Evolutionary conservation across 176 grass and related monocot genomes (phyloP).

Genomic region (Pontederia crassipes): DNA sequence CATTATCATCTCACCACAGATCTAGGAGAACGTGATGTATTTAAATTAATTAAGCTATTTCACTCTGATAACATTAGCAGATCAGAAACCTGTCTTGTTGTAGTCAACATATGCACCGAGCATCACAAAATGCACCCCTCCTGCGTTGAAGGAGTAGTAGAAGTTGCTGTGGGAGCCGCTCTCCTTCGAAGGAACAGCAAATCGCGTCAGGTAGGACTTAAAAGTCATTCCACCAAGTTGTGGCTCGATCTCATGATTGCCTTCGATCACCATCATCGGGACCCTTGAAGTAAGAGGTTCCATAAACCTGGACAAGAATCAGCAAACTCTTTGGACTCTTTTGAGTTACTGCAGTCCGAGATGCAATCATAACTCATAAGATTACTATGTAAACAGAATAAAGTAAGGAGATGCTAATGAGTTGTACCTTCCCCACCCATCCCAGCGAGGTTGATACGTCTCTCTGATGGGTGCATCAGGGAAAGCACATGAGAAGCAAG

Average conservation of each 20-base stretch:
- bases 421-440: slow-evolving; percentile 65
- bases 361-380: too few species aligned
- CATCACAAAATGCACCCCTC: slow-evolving; percentile 84
- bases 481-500: slow-evolving; percentile 86
- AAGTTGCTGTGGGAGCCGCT: slow-evolving; percentile 60
- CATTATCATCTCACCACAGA: neutral
- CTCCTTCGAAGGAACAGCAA: slow-evolving; percentile 67
- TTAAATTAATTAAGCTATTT: neutral
- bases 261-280: slow-evolving; percentile 82
- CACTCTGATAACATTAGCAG: neutral
- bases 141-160: slow-evolving; percentile 84
- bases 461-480: slow-evolving; percentile 62
- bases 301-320: slow-evolving; percentile 53
- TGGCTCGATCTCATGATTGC: slow-evolving; percentile 91
- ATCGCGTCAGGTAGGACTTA: slow-evolving; percentile 64
- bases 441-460: slow-evolving; percentile 82
- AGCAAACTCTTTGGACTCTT: neutral
- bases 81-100: slow-evolving; percentile 46
- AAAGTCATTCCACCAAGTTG: slow-evolving; percentile 58
- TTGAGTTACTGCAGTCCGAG: too few species aligned
- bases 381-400: too few species aligned
- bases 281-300: slow-evolving; percentile 55
- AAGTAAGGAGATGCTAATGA: too few species aligned
- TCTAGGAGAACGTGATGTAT: neutral
- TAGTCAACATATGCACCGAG: slow-evolving; percentile 81